These are phyloP conservation scores for Solanum hybrid DNA, from an alignment of 305 asterid genomes.

Conservation along the genomic window DNA sequence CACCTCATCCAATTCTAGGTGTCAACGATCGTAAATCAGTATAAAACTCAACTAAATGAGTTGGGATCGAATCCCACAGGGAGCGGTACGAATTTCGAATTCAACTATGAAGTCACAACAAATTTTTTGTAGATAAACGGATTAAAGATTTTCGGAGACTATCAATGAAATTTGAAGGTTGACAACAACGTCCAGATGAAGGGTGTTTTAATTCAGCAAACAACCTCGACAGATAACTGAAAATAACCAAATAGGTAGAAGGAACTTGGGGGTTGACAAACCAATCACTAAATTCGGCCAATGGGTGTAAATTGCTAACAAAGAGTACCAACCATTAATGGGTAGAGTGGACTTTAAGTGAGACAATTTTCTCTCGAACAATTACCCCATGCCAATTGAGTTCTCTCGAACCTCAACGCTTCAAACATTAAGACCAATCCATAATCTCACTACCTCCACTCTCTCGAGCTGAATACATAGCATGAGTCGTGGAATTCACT, in stretches of 20 bases:
- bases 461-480: not conserved
- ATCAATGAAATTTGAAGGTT: not conserved
- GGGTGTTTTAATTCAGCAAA: no score
- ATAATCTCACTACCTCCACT: not conserved
- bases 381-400: not conserved
- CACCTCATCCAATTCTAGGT: not conserved
- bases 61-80: no score
- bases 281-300: not conserved
- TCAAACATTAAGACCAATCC: not conserved
- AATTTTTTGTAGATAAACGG: no score
- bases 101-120: not conserved
- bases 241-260: not conserved
- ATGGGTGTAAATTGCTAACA: not conserved
- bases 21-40: not conserved
- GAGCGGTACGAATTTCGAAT: no score
- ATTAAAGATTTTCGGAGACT: not conserved
- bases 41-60: not conserved
- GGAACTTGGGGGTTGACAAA: not conserved
- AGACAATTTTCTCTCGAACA: not conserved
- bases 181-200: not conserved
- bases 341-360: not conserved
- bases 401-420: not conserved
- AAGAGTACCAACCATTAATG: not conserved
- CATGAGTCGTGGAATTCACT: not conserved
- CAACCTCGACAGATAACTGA: not conserved